Base-by-base conservation (phyloP, 441 rosid genomes). In the Adansonia grandidieri region DNA sequence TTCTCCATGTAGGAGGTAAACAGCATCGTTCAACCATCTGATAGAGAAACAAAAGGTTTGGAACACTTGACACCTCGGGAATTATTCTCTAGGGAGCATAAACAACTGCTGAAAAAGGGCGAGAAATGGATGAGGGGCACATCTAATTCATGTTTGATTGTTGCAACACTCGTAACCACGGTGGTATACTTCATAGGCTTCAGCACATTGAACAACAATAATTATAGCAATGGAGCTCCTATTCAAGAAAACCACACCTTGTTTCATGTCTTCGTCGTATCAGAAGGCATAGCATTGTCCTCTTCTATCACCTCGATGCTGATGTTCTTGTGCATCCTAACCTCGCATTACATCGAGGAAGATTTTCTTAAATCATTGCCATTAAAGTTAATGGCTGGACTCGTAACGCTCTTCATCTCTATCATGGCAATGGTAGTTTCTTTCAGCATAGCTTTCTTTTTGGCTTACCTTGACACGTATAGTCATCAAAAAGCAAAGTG, bases 61-160 rank as follows among this genome's bases (percentile, higher is more conserved):
- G 28, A 24, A 24, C 28, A 24, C 28, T 24, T 24, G 28, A 0
- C 28, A 24, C 28, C 28, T 24, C 28, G 28, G 28, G 28, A 40
- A 24, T 24, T 24, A 24, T 24, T 24, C 28, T 24, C 28, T 24
- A 24, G 28, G 28, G 28, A 24, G 28, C 28, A 24, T 24, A 24
- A 24, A 24, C 28, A 24, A 24, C 1, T 24, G 28, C 28, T 24
- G 28, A 24, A 53, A 54, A 77, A 63, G 14, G 83, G 73, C 0
- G 77, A 80, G 60, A 24, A 45, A 32, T 76, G 80, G 80, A 76
- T 76, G 80, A 80, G 72, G 57, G 56, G 44, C 13, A 64, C 73
- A 11, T 76, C 83, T 14, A 20, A 56, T 8, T 76, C 76, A 47
- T 76, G 80, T 53, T 42, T 80, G 73, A 20, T 80, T 0, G 79